These are phyloP conservation scores for Glebionis coronaria DNA, from an alignment of 129 eudicot genomes.

Conservation along the genomic window DNA sequence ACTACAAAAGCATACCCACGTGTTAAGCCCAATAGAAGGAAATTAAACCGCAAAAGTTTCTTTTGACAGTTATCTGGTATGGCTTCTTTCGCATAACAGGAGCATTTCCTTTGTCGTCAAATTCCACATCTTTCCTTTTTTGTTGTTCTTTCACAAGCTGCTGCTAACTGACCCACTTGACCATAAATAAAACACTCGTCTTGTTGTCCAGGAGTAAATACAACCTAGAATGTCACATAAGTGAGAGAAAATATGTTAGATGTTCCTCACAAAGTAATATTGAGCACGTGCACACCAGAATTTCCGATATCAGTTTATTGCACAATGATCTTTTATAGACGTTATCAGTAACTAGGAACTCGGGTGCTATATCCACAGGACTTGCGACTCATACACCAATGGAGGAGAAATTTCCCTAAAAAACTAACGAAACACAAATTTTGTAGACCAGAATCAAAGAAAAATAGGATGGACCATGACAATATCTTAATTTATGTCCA, in stretches of 20 bases:
- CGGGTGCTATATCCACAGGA: no score
- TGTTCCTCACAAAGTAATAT: conserved; percentile 18
- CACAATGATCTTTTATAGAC: no score
- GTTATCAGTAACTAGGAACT: no score
- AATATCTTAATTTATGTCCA: no score
- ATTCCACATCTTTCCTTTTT: conserved; percentile 42
- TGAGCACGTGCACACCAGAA: background rate
- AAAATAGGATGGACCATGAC: no score
- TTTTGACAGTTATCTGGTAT: conserved; percentile 28
- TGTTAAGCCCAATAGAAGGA: background rate
- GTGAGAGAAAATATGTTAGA: background rate
- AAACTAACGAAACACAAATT: no score
- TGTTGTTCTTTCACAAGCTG: conserved; percentile 41
- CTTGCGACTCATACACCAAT: no score
- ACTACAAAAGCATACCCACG: conserved; percentile 54
- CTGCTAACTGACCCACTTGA: conserved; percentile 93
- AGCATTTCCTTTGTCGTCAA: conserved; percentile 39
- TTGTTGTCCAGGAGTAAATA: conserved; percentile 87
- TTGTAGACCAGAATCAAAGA: no score
- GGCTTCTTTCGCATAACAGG: conserved; percentile 36
- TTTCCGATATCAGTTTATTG: no score
- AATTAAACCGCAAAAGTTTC: conserved; percentile 8
- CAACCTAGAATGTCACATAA: conserved; percentile 57
- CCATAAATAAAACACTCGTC: conserved; percentile 96
- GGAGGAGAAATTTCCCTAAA: no score